These are phyloP conservation scores for Hygrocybe punicea DNA, from an alignment of 768 basidiomycete species.

Conservation along the genomic window DNA sequence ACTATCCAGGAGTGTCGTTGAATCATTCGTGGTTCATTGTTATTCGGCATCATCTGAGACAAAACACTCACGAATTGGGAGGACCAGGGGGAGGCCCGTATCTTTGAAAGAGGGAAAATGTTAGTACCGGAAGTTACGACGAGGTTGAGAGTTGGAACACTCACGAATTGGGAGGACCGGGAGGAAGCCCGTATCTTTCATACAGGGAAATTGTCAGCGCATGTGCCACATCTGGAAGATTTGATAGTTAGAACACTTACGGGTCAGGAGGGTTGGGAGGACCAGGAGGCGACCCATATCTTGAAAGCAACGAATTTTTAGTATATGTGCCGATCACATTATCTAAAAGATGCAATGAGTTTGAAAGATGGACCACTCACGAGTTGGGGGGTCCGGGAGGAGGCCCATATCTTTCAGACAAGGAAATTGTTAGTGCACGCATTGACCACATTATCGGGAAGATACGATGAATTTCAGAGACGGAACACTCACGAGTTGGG, in stretches of 20 bases:
- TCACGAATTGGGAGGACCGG: slow-evolving; percentile 24
- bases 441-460: too few species aligned
- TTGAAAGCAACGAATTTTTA: too few species aligned
- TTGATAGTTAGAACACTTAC: too few species aligned
- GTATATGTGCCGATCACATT: too few species aligned
- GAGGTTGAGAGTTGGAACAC: too few species aligned
- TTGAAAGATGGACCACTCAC: too few species aligned
- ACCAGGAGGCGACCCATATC: slow-evolving; percentile 24
- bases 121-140: too few species aligned
- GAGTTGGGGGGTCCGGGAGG: slow-evolving; percentile 33
- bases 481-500: slow-evolving; percentile 10
- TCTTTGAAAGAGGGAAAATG: background rate
- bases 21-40: slow-evolving; percentile 5
- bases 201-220: background rate
- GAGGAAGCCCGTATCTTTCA: slow-evolving; percentile 22
- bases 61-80: slow-evolving; percentile 11
- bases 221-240: background rate
- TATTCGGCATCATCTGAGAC: background rate
- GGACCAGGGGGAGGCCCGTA: slow-evolving; percentile 16
- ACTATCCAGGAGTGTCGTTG: slow-evolving; percentile 11
- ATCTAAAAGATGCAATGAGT: too few species aligned
- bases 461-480: slow-evolving; percentile 11
- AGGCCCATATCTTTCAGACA: slow-evolving; percentile 26
- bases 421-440: background rate
- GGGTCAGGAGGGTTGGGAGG: background rate